Percentiles rank a stretch among this genome's conserved stretches.
Evolutionary conservation across 768 basidiomycete genomes (phyloP).

Genomic region (Sistotremastrum niveocremeum): DNA sequence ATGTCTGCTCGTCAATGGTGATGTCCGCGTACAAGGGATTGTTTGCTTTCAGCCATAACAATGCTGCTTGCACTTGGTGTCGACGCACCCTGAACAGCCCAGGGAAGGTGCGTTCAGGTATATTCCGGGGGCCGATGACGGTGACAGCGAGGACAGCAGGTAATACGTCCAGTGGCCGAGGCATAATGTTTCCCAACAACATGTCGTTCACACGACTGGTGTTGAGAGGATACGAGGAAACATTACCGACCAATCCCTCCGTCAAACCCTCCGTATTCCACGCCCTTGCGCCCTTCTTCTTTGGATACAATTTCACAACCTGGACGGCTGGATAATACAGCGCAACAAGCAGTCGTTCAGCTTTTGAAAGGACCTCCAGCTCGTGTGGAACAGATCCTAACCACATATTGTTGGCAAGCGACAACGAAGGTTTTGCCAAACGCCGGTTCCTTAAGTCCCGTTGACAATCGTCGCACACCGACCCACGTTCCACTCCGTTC

Average conservation of each 20-base stretch:
- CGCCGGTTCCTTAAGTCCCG: too few relatives aligned
- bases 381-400: constrained; percentile 20
- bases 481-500: too few relatives aligned
- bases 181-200: constrained; percentile 23
- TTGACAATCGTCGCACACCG: too few relatives aligned
- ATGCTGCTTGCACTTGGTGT: constrained; percentile 14
- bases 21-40: constrained; percentile 19
- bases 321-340: constrained; percentile 19
- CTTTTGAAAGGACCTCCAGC: constrained; percentile 17
- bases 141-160: constrained; percentile 21
- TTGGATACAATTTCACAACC: constrained; percentile 25
- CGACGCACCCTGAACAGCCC: constrained; percentile 21
- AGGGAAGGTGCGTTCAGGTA: constrained; percentile 17
- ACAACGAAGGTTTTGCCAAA: constrained; percentile 10
- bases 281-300: too few relatives aligned
- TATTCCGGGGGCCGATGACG: constrained; percentile 19
- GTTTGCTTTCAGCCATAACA: constrained; percentile 23
- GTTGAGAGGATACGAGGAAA: constrained; percentile 19
- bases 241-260: constrained; percentile 22
- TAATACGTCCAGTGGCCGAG: constrained; percentile 15
- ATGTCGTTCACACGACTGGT: constrained; percentile 16
- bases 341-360: constrained; percentile 24
- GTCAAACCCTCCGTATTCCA: neutral
- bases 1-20: constrained; percentile 8
- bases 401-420: constrained; percentile 28